Base-by-base conservation (phyloP, 1,139 yeast genomes). In the Groenewaldozyma sp. region DNA sequence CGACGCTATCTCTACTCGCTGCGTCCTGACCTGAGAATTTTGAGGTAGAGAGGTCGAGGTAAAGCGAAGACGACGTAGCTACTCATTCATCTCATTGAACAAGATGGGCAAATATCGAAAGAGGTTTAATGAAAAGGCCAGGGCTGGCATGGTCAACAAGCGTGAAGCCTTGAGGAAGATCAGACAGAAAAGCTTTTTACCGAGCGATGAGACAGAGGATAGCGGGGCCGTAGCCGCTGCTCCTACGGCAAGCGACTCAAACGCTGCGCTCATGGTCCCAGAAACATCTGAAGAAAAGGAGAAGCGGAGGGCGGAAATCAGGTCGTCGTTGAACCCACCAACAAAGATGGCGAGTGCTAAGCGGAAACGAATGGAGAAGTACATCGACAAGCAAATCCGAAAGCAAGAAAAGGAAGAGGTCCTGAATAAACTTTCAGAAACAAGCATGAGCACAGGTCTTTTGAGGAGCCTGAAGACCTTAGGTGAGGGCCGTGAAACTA, bases 401-500 rank as follows among this genome's bases (percentile, higher is more conserved):
- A 72, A 94, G 57, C 95, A 88, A 58, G 97, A 91, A 62, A 84
- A 83, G 62, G 83, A 82, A 51, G 73, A 73, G 3, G 66, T 91
- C 42, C 66, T 91, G 34, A 78, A 79, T 44, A 88, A 87, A 56
- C 68, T 91, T 35, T 78, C 94, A 1, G 76, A 78, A 47, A 52
- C 63, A 11, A 51, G 50, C 24, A 71, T 88, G 34, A 22, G 26
- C 26, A 77, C 94, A 0, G 63, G 76, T 0, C 53, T 74, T 14
- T 64, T 84, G 49, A 77, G 77, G 17, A 80, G 91, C 31, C 73
- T 93, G 28, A 84, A 83, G 57, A 70, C 74, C 2, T 68, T 88
- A 38, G 96, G 96, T 41, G 73, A 75, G 24, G 94, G 94, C 2
- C 74, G 71, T 47, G 79, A 75, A 46, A 82, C 95, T 0, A 76